Base-by-base conservation (phyloP, 169 alveolate genomes). In the Fabrea salina region DNA sequence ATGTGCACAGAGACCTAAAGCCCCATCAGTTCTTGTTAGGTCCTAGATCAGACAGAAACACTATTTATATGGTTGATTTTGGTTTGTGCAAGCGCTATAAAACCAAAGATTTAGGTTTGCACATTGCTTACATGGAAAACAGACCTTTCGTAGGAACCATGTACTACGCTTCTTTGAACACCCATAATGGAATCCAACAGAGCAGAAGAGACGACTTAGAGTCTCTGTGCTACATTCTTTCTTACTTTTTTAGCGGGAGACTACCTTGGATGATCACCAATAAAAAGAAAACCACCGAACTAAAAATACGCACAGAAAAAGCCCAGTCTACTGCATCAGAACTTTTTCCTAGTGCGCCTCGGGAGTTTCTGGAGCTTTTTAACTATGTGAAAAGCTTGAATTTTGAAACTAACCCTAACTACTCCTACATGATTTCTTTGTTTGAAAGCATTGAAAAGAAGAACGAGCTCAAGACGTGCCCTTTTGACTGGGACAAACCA, bases 171-270 rank as follows among this genome's bases (percentile, higher is more conserved):
- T 78, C 92, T 41, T 64, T 91, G 4, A 90, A 91, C 78, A 82
- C 95, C 4, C 96, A 91, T 83, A 70, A 84, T 56, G 96, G 96
- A 39, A 85, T 89, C 43, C 96, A 93, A 82, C 86, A 91, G 77
- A 82, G 91, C 27, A 84, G 97, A 64, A 88, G 97, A 85, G 97
- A 93, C 80, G 96, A 93, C 74, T 82, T 93, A 37, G 97, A 93
- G 71, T 82, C 91, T 3, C 66, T 93, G 4, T 94, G 92, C n/a
- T 88, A 91, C 83, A 95, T 93, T 8, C 40, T 93, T 33, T 84
- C 90, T 41, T 93, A 91, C 81, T 89, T 93, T 64, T 84, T 86
- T 1, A 82, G 77, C 49, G 97, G 97, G 3, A 41, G 70, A 40
- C 77, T 93, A 19, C 96, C 96, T 27, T 93, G 97, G 97, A 61